A percentile compares a stretch with the other conserved stretches of the same genome.
Evolutionary conservation across 495 filamentous ascomycete genomes (phyloP).

Genomic region (Aspergillus bridgeri): DNA sequence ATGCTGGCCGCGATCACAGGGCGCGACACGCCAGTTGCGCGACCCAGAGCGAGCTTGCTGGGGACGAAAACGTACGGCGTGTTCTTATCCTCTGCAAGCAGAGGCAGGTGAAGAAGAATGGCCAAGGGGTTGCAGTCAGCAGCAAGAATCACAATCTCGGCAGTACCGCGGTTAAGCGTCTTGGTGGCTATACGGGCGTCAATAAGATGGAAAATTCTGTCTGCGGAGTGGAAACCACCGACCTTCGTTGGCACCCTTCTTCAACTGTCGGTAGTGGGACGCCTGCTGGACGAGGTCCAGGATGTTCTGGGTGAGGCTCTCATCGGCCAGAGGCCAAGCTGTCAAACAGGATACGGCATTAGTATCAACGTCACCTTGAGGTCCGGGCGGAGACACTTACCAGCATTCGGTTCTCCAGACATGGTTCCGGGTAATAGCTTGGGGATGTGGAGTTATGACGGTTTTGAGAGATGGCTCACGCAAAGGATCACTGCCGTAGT

Average conservation of each 20-base stretch:
- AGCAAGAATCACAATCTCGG: conserved; percentile 84
- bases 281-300: conserved; percentile 88
- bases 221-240: conserved; percentile 3
- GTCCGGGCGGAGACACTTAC: conserved; percentile 19
- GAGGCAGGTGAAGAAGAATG: conserved; percentile 87
- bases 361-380: conserved; percentile 9
- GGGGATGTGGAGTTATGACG: conserved; percentile 19
- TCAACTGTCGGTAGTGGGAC: conserved; percentile 77
- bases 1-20: conserved; percentile 85
- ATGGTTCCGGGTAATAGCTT: conserved; percentile 20
- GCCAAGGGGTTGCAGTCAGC: conserved; percentile 83
- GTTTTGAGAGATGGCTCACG: conserved; percentile 40
- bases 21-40: conserved; percentile 70
- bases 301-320: conserved; percentile 71
- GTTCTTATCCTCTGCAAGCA: conserved; percentile 85
- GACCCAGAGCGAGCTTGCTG: conserved; percentile 70
- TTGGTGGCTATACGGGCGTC: conserved; percentile 59
- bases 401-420: conserved; percentile 39
- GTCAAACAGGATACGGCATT: conserved; percentile 15
- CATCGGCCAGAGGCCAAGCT: conserved; percentile 92
- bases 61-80: conserved; percentile 63
- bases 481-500: conserved; percentile 43
- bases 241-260: conserved; percentile 70
- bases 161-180: conserved; percentile 82
- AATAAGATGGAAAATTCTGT: neutral